These are phyloP conservation scores for Thielaviopsis ethacetica DNA, from an alignment of 2,329 filamentous ascomycete species.

Conservation along the genomic window DNA sequence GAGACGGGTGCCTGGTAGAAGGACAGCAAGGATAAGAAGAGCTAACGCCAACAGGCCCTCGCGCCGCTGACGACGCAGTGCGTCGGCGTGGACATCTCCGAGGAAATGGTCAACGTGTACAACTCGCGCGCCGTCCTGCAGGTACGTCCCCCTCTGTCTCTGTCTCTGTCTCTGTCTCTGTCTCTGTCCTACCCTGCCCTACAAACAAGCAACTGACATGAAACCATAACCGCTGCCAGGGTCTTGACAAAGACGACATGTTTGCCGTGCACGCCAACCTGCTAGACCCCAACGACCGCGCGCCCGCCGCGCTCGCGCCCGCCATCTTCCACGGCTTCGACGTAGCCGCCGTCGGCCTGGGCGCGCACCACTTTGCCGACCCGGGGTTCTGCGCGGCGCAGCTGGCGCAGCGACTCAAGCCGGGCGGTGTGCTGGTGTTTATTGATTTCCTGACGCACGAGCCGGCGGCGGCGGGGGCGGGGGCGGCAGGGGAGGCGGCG, in stretches of 20 bases:
- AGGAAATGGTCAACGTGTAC: slow-evolving; percentile 53
- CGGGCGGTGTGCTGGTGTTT: slow-evolving; percentile 50
- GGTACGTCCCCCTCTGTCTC: slow-evolving; percentile 19
- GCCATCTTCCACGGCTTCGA: slow-evolving; percentile 55
- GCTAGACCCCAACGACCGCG: slow-evolving; percentile 26
- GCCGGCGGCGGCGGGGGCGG: slow-evolving; percentile 15
- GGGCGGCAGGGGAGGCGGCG: slow-evolving; percentile 15
- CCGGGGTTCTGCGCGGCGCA: slow-evolving; percentile 40
- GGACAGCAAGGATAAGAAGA: not conserved
- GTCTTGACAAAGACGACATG: slow-evolving; percentile 35
- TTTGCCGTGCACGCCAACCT: slow-evolving; percentile 42
- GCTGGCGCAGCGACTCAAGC: slow-evolving; percentile 43
- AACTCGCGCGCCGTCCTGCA: slow-evolving; percentile 42
- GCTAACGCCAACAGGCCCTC: slow-evolving; percentile 32
- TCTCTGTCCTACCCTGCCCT: too few species aligned
- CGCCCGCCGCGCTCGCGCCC: slow-evolving; percentile 38
- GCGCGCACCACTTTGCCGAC: slow-evolving; percentile 53
- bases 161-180: too few species aligned
- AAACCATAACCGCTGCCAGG: too few species aligned
- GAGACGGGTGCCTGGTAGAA: not conserved
- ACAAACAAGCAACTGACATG: not conserved
- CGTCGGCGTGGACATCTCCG: slow-evolving; percentile 53
- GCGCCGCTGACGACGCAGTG: slow-evolving; percentile 45
- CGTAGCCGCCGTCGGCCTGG: slow-evolving; percentile 43
- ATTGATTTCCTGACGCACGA: slow-evolving; percentile 48